Evolutionary conservation across 2,329 filamentous ascomycete genomes (phyloP), one percentile per base, ranked within the genome.

Genomic region (Fusarium zealandicum): DNA sequence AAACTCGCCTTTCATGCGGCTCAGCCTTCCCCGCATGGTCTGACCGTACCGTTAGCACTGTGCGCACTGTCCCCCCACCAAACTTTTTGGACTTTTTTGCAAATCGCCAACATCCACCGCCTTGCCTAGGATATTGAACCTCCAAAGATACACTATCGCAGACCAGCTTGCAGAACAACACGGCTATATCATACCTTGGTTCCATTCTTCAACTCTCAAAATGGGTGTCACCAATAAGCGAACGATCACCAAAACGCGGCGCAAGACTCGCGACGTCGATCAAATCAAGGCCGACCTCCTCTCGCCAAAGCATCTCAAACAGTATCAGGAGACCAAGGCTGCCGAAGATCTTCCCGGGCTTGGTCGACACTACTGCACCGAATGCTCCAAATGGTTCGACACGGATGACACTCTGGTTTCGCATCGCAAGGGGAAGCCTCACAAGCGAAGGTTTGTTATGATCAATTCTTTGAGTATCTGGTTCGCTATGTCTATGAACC

Each of bases 341-440:
- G 77, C 83, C 17, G 93, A 98, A 71, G 95, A 98, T 69, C 82
- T 97, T 30, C 95, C 95, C 3, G 93, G 87, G 0, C 80, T 97
- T 41, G 95, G 95, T 20, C 82, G 86, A 66, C 88, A 88, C 72
- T 98, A 97, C 75, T 99, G 95, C 74, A 81, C 89, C 13, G 90
- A 96, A 75, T 99, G 95, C 74, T 89, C 95, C 59, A 98, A 96
- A 78, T 98, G 91, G 89, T 98, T 96, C 73, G 93, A 98, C 73
- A 89, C 87, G 42, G 90, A 95, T 63, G 75, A 83, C 66, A 96
- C 90, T 66, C 78, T 96, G 52, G 80, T 82, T 30, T 81, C 84
- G 22, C 95, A 99, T 76, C 81, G 81, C 51, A 91, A 89, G 73
- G 92, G 91, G 66, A 99, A 97, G 78, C 91, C 90, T 61, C 95